Conservation (phyloP, 805 yeast genomes). For the Candida multigemmis region DNA sequence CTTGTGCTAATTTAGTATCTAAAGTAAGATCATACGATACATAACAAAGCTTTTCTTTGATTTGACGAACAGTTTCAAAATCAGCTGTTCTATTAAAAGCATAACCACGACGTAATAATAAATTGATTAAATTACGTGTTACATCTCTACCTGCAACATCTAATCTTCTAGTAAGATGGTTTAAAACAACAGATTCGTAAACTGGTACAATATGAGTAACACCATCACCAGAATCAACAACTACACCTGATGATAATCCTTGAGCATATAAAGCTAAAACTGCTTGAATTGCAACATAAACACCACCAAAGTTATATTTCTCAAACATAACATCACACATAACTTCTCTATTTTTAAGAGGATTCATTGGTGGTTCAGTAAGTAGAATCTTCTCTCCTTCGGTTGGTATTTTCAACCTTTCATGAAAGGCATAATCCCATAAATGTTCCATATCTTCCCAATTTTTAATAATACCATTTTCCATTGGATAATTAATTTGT, state of each 20-base stretch:
- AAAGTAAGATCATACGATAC: conserved; percentile 90
- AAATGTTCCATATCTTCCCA: conserved; percentile 99
- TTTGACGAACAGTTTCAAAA: conserved; percentile 96
- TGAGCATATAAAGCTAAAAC: conserved; percentile 97
- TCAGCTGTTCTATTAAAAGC: conserved; percentile 98
- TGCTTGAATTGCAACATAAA: conserved; percentile 93
- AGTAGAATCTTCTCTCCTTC: conserved; percentile 71
- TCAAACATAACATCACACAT: conserved; percentile 95
- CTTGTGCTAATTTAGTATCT: conserved; percentile 80
- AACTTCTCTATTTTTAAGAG: conserved; percentile 76
- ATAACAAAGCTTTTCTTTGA: conserved; percentile 92
- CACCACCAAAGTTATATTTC: conserved; percentile 83
- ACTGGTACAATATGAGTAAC: conserved; percentile 98
- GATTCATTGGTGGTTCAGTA: conserved; percentile 98
- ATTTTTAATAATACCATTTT: conserved; percentile 91
- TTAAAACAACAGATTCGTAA: conserved; percentile 92
- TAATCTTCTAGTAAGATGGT: conserved; percentile 82
- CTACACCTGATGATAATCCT: conserved; percentile 94
- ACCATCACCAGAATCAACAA: conserved; percentile 98
- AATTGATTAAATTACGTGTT: conserved; percentile 87
- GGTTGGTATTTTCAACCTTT: conserved; percentile 73
- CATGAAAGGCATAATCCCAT: conserved; percentile 97
- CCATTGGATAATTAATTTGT: conserved; percentile 97
- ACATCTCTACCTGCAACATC: conserved; percentile 99
- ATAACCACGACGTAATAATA: conserved; percentile 90